Conservation (phyloP, 106 monocot species). For the Phalaenopsis aphrodite region DNA sequence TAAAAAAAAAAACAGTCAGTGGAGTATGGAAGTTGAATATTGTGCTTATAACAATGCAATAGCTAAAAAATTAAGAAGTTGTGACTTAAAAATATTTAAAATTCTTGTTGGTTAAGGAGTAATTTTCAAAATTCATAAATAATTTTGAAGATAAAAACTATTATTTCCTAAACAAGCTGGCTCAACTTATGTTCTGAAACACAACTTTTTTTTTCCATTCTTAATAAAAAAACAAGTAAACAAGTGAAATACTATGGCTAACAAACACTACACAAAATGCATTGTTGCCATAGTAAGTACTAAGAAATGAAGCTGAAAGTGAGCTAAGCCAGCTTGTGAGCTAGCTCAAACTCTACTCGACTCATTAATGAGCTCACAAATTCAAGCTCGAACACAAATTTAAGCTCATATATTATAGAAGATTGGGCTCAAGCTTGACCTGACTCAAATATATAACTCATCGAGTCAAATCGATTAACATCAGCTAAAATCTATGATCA, state of each 20-base stretch:
- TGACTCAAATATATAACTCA: no score
- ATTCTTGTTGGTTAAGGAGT: not conserved
- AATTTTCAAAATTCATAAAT: not conserved
- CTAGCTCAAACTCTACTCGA: no score
- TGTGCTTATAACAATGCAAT: not conserved
- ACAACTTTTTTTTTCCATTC: not conserved
- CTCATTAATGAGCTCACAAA: no score
- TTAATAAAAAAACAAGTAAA: not conserved
- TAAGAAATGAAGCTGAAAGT: no score
- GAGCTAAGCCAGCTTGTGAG: no score
- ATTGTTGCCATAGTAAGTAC: no score
- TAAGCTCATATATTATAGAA: no score
- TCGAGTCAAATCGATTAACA: no score
- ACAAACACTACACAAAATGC: not conserved
- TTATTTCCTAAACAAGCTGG: not conserved
- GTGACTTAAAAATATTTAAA: not conserved
- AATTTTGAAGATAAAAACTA: not conserved
- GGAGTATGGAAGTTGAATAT: not conserved
- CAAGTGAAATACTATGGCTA: not conserved
- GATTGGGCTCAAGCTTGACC: no score
- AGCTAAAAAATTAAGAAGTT: not conserved
- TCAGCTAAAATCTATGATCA: no score
- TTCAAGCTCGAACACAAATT: no score
- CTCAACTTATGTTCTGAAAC: not conserved
- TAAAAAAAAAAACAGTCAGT: not conserved